A percentile compares a stretch with the other conserved stretches of the same genome.
phyloP scores from a whole-genome alignment of 2,329 filamentous ascomycete genomes.

The Diaporthe aspalathi region DNA sequence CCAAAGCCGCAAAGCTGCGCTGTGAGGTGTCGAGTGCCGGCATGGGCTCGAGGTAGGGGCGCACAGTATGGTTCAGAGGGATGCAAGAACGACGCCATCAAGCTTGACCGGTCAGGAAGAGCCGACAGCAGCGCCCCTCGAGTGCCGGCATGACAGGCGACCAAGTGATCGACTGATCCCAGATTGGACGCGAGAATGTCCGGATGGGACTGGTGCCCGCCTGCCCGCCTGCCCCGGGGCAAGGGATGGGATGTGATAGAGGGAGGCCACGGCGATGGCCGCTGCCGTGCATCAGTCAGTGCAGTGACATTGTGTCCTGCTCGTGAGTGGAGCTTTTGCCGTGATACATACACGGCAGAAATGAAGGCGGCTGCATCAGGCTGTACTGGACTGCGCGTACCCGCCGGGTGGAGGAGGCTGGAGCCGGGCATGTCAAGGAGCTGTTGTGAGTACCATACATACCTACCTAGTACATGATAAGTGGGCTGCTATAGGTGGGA shows the following conservation, averaged over 20 bases:
- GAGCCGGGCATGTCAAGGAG: neutral
- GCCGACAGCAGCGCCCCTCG: constrained; percentile 13
- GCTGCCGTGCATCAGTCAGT: constrained; percentile 11
- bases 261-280: neutral
- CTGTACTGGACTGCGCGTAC: constrained; percentile 19
- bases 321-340: neutral
- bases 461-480: no score
- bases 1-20: no score
- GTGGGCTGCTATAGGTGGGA: neutral
- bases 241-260: no score
- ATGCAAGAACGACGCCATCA: constrained; percentile 11
- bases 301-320: neutral
- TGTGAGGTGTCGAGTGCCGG: constrained; percentile 17
- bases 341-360: no score
- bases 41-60: neutral
- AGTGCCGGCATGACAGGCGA: constrained; percentile 23
- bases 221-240: neutral
- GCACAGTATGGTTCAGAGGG: neutral
- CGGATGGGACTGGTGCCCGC: constrained; percentile 21
- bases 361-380: neutral
- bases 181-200: neutral
- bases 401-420: constrained; percentile 2
- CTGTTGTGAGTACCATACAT: no score
- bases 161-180: constrained; percentile 14
- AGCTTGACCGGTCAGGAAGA: constrained; percentile 17